Evolutionary conservation across 495 filamentous ascomycete genomes (phyloP).

Genomic region (Neurospora sp.): DNA sequence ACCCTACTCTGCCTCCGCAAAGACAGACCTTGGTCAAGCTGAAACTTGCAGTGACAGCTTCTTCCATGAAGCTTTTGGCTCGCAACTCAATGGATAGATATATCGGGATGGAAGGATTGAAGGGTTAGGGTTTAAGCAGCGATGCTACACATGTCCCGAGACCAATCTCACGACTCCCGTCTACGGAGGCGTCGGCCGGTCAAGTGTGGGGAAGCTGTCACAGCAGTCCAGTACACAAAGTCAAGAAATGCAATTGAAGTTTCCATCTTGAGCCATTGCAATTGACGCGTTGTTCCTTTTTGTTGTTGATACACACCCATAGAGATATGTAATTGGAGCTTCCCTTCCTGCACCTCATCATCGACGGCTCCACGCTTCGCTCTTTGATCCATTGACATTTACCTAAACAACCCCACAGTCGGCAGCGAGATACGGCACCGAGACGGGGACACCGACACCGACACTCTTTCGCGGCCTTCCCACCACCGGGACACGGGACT

Average conservation of each 20-base stretch:
- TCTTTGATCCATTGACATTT: not conserved
- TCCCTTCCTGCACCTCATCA: not conserved
- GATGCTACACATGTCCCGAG: not conserved
- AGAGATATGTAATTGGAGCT: not conserved
- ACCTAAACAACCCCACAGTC: not conserved
- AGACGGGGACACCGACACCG: not conserved
- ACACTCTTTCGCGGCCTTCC: not conserved
- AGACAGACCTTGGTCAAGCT: not conserved
- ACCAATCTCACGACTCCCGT: not conserved
- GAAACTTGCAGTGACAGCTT: not conserved
- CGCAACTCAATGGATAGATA: not conserved
- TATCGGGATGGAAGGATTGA: not conserved
- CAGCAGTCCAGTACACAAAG: too few species aligned
- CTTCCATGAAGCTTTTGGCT: not conserved
- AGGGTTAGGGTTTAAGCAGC: not conserved
- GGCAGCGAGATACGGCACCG: not conserved
- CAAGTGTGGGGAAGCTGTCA: not conserved
- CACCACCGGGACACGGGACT: not conserved
- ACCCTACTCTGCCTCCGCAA: not conserved
- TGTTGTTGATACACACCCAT: not conserved
- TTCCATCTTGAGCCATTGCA: not conserved
- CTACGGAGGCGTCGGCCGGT: not conserved
- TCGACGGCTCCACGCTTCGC: not conserved
- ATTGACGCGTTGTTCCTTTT: not conserved
- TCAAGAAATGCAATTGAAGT: not conserved